Evolutionary conservation across 768 basidiomycete genomes (phyloP).

Genomic region (Gyrodon lividus): DNA sequence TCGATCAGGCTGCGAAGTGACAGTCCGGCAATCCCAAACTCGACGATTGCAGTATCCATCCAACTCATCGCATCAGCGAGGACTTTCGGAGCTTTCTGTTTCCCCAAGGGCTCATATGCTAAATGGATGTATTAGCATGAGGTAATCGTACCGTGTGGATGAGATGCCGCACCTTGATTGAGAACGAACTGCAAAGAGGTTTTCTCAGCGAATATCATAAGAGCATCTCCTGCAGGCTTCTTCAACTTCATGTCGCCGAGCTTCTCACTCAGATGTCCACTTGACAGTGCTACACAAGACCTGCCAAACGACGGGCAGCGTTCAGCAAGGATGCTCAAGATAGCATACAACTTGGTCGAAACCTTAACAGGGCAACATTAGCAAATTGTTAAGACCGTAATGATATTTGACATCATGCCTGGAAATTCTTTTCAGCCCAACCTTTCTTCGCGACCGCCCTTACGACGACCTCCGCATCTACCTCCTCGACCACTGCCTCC

Average conservation of each 20-base stretch:
- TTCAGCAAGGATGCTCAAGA: conserved; percentile 72
- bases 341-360: conserved; percentile 82
- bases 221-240: conserved; percentile 89
- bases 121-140: conserved; percentile 15
- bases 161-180: conserved; percentile 66
- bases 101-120: conserved; percentile 93
- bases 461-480: conserved; percentile 88
- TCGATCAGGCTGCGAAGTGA: conserved; percentile 84
- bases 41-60: conserved; percentile 81
- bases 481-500: conserved; percentile 56
- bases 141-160: conserved; percentile 6
- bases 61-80: conserved; percentile 87
- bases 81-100: conserved; percentile 97
- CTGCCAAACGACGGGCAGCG: conserved; percentile 80
- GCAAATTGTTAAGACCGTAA: background rate
- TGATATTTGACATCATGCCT: conserved; percentile 46
- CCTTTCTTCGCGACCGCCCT: conserved; percentile 89
- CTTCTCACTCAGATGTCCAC: conserved; percentile 87
- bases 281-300: conserved; percentile 78
- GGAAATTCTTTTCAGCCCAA: conserved; percentile 99
- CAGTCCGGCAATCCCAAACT: conserved; percentile 90
- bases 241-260: conserved; percentile 95
- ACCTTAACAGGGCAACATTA: conserved; percentile 52
- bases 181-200: conserved; percentile 94
- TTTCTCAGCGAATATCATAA: conserved; percentile 85